Base-by-base conservation (phyloP, 306 rosid species). In the Oemleria cerasiformis region DNA sequence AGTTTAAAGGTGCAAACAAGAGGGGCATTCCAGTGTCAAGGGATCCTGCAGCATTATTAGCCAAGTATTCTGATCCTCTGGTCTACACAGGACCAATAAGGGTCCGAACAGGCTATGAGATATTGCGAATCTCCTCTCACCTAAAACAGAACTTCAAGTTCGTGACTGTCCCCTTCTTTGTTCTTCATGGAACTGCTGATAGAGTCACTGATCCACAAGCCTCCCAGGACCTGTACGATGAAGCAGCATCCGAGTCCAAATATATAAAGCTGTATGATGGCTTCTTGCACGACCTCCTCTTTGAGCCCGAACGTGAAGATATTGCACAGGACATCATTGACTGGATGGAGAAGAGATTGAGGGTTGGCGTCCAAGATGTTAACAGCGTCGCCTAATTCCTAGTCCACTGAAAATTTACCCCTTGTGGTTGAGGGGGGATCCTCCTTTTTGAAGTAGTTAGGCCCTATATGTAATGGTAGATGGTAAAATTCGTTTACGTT, bases 11-110 rank as follows among this genome's bases (percentile, higher is more conserved):
- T 60, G 97, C 99, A 41, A 91, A 95, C 89, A 95, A 89, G 76
- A 84, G 93, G 86, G 99, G 99, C 60, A 95, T 95, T 81, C 99
- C 99, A 49, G 99, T 95, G 77, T 84, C 99, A 0, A 85, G 99
- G 74, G 99, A 95, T 79, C 97, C 97, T 23, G 97, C 92, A 34
- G 97, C 97, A 34, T 61, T 95, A 75, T 48, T 88, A 77, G 97
- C 97, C 0, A 95, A 95, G 83, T 95, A 91, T 73, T 88, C 99
- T 0, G 99, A 95, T 81, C 99, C 99, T 65, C 77, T 91, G 77
- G 99, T 95, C 49, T 95, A 95, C 83, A 95, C 99, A 0, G 99
- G 99, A 45, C 97, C 97, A 19, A 91, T 95, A 43, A 88, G 99
- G 82, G 92, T 95, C 47, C 87, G 99, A 81, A 95, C 99, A 30